phyloP scores from a whole-genome alignment of 192 early-diverging fungal genomes.

The Gryganskiella cystojenkinii region DNA sequence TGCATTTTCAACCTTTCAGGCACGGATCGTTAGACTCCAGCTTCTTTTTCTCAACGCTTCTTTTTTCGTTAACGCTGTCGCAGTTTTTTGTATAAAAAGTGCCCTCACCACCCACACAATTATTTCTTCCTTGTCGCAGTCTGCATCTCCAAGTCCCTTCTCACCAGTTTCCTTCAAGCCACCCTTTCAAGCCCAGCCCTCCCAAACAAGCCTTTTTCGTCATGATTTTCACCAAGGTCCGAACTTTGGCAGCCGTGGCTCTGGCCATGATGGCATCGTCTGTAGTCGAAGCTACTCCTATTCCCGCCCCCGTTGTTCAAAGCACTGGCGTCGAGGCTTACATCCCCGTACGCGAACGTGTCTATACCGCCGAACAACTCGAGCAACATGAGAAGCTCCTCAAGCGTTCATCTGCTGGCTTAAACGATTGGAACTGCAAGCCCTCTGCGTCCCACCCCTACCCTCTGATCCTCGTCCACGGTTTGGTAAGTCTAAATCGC shows the following conservation, averaged over 20 bases:
- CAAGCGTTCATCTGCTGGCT: constrained; percentile 30
- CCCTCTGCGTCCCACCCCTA: constrained; percentile 18
- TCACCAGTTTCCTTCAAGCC: not conserved
- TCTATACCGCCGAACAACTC: constrained; percentile 30
- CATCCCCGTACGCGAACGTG: constrained; percentile 35
- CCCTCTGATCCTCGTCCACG: constrained; percentile 38
- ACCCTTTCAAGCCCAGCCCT: not conserved
- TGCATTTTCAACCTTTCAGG: no score
- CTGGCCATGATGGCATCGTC: constrained; percentile 18
- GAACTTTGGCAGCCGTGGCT: constrained; percentile 23
- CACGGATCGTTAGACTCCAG: no score
- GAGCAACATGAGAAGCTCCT: constrained; percentile 19
- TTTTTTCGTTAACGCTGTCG: no score
- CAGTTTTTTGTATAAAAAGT: not conserved
- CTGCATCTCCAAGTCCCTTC: not conserved
- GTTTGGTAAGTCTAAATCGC: constrained; percentile 36
- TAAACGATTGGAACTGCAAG: constrained; percentile 47
- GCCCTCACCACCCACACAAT: not conserved
- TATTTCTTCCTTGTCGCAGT: constrained; percentile 28
- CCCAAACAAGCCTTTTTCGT: not conserved
- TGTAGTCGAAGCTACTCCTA: constrained; percentile 39
- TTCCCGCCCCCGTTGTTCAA: constrained; percentile 13
- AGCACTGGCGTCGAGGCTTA: constrained; percentile 17
- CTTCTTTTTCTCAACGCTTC: no score
- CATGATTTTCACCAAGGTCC: constrained; percentile 34